phyloP scores from a whole-genome alignment of 768 basidiomycete genomes.

The Termitomyces heimii region DNA sequence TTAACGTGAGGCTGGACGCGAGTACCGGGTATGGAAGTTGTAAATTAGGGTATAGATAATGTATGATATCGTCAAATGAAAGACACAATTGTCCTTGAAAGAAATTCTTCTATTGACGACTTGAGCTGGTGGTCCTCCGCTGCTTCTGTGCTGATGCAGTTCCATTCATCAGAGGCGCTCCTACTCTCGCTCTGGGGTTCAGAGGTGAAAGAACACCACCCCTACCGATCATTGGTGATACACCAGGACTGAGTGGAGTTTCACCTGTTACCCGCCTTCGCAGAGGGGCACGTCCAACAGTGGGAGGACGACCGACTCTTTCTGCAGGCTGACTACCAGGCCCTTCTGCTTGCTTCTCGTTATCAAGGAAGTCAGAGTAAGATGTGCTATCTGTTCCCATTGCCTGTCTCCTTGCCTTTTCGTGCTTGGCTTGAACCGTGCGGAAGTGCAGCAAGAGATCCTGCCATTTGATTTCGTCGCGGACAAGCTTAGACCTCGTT shows the following conservation, averaged over 20 bases:
- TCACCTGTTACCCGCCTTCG: conserved; percentile 64
- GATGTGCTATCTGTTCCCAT: conserved; percentile 57
- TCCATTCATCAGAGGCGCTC: conserved; percentile 32
- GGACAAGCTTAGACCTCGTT: conserved; percentile 68
- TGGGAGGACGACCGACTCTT: conserved; percentile 17
- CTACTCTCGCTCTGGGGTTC: conserved; percentile 63
- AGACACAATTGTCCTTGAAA: neutral
- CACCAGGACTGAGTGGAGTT: conserved; percentile 22
- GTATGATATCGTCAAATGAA: conserved; percentile 3
- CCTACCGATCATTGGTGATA: conserved; percentile 25
- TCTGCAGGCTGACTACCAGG: conserved; percentile 17
- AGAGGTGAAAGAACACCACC: conserved; percentile 59
- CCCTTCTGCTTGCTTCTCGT: conserved; percentile 33
- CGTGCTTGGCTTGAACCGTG: conserved; percentile 81
- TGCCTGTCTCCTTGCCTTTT: conserved; percentile 80
- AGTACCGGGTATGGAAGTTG: conserved; percentile 3
- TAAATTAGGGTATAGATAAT: conserved; percentile 8
- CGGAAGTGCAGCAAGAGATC: conserved; percentile 93
- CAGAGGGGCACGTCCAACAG: conserved; percentile 37
- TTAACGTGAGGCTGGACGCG: neutral
- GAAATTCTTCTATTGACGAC: conserved; percentile 20
- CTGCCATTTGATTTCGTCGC: conserved; percentile 96
- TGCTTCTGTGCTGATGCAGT: conserved; percentile 13
- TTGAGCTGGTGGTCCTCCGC: conserved; percentile 36
- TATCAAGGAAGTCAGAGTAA: conserved; percentile 42